A percentile compares a stretch with the other conserved stretches of the same genome.
These are phyloP conservation scores for Canna indica DNA, from an alignment of 176 grass and related monocot species.

Conservation along the genomic window DNA sequence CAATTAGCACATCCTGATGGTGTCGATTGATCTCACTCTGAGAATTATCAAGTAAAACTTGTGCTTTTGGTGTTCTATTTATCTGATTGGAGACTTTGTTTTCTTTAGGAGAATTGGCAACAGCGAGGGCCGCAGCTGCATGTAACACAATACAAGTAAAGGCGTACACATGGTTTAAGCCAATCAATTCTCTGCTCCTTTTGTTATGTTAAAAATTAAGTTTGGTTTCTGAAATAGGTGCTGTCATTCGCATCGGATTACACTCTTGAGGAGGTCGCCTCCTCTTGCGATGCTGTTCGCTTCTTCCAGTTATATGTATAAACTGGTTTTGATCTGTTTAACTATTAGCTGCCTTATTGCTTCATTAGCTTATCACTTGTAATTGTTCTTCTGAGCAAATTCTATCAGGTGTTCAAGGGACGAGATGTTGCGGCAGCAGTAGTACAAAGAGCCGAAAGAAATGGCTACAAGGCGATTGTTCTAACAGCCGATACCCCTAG, in stretches of 20 bases:
- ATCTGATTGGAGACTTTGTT: constrained; percentile 8
- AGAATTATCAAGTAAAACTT: background rate
- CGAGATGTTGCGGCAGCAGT: constrained; percentile 57
- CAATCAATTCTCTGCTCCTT: background rate
- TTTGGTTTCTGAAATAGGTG: constrained; percentile 29
- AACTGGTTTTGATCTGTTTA: background rate
- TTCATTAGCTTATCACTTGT: background rate
- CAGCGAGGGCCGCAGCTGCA: constrained; percentile 77
- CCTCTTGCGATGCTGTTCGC: constrained; percentile 51
- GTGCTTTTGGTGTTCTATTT: constrained; percentile 1
- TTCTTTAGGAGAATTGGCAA: constrained; percentile 60
- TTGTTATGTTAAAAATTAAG: background rate
- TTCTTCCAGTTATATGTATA: constrained; percentile 94
- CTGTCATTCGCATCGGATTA: constrained; percentile 59
- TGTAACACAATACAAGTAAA: constrained; percentile 69
- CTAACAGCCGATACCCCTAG: constrained; percentile 78
- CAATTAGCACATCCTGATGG: constrained; percentile 71
- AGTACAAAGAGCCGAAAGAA: constrained; percentile 52
- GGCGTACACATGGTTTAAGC: background rate
- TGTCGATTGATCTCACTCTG: constrained; percentile 6
- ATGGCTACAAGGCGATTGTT: constrained; percentile 76
- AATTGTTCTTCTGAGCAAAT: background rate
- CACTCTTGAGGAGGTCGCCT: constrained; percentile 74
- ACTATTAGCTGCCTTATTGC: background rate
- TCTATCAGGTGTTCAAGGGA: constrained; percentile 54